phyloP scores from a whole-genome alignment of 1,284 basidiomycete genomes.

The Trichosporon faecale region DNA sequence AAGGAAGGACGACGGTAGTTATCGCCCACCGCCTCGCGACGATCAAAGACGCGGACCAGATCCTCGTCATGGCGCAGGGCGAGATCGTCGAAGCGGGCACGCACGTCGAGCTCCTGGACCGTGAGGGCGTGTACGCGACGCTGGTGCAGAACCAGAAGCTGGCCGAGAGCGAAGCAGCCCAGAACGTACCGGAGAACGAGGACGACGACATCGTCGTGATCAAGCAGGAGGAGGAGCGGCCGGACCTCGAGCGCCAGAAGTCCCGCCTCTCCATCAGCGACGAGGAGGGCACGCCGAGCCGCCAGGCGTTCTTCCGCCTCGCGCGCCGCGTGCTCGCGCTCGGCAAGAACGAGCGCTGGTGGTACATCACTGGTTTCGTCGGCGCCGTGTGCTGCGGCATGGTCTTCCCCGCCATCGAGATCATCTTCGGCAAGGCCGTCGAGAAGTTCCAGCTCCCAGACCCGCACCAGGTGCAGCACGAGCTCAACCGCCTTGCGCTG shows the following conservation, averaged over 20 bases:
- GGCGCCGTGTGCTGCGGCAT: constrained; percentile 58
- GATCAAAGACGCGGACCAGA: constrained; percentile 60
- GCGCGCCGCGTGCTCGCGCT: constrained; percentile 15
- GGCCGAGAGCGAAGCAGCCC: constrained; percentile 19
- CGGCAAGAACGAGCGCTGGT: constrained; percentile 44
- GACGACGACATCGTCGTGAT: neutral
- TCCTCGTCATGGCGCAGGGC: constrained; percentile 83
- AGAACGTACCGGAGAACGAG: neutral
- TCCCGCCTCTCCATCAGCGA: neutral
- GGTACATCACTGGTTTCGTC: constrained; percentile 45
- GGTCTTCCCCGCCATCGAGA: constrained; percentile 80
- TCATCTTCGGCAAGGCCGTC: constrained; percentile 70
- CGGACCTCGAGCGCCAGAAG: neutral
- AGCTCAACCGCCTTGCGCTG: constrained; percentile 52
- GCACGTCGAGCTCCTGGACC: constrained; percentile 68
- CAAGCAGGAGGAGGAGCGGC: neutral
- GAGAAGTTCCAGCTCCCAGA: constrained; percentile 58
- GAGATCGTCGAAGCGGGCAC: constrained; percentile 78
- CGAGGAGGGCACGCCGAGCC: neutral
- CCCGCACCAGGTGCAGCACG: constrained; percentile 42
- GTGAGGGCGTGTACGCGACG: constrained; percentile 58
- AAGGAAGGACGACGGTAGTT: constrained; percentile 56
- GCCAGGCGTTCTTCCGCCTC: constrained; percentile 10
- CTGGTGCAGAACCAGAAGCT: constrained; percentile 44
- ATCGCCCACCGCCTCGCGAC: constrained; percentile 56